Conservation (phyloP, 2,329 filamentous ascomycete genomes). For the Trichoderma oligosporum region DNA sequence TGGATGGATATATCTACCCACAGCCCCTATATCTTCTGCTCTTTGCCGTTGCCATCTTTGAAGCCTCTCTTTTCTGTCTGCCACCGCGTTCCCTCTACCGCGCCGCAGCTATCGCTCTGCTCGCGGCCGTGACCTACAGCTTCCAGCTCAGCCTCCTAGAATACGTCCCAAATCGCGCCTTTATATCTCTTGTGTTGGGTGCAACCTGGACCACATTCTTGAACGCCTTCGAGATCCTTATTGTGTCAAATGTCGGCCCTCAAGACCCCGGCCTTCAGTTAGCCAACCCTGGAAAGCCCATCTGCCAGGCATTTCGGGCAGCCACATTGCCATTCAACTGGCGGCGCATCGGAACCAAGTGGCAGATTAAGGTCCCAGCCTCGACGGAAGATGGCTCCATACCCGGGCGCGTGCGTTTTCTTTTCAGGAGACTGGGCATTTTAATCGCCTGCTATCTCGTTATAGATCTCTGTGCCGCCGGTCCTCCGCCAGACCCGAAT, state of each 20-base stretch:
- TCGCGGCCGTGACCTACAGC: not conserved
- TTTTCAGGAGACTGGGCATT: not conserved
- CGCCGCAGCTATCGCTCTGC: not conserved
- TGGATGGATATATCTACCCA: not conserved
- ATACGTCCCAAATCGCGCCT: not conserved
- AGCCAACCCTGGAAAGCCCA: not conserved
- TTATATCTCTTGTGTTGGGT: not conserved
- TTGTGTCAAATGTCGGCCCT: not conserved
- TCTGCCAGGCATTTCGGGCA: not conserved
- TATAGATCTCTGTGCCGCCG: not conserved
- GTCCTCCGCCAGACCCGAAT: not conserved
- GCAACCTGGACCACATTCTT: not conserved
- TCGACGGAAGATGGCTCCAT: not conserved
- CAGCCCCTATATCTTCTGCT: not conserved
- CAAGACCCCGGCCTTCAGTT: not conserved
- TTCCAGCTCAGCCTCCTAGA: not conserved
- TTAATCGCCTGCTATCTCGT: not conserved
- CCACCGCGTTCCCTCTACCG: not conserved
- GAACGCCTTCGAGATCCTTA: not conserved
- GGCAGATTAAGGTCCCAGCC: not conserved
- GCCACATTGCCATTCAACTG: slow-evolving; percentile 2
- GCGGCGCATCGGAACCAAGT: slow-evolving; percentile 4
- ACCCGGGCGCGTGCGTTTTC: not conserved
- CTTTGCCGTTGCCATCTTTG: not conserved
- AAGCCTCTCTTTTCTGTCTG: not conserved